Evolutionary conservation across 2,329 filamentous ascomycete species (phyloP).

Genomic region (Chalara sp.): DNA sequence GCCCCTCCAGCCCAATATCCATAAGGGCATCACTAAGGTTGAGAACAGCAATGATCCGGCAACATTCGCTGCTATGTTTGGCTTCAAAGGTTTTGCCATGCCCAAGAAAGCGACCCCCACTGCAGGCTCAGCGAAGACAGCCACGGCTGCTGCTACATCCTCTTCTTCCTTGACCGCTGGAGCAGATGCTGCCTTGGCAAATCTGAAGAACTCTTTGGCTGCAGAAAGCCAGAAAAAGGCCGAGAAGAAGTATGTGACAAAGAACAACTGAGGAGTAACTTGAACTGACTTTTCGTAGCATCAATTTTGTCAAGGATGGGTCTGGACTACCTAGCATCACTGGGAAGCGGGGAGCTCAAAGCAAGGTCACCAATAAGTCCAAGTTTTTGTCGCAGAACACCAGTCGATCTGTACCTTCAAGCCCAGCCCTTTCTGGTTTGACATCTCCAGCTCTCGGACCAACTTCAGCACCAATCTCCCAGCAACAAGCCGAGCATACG

Average conservation of each 20-base stretch:
- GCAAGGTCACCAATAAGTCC: constrained; percentile 17
- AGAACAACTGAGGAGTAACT: constrained; percentile 10
- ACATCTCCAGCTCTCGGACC: constrained; percentile 46
- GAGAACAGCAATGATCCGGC: background rate
- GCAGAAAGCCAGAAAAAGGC: constrained; percentile 38
- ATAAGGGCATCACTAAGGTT: background rate
- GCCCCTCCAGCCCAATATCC: background rate
- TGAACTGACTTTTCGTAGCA: constrained; percentile 30
- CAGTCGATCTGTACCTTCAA: constrained; percentile 40
- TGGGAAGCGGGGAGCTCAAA: constrained; percentile 10
- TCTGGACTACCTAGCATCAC: constrained; percentile 11
- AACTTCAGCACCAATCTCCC: constrained; percentile 42
- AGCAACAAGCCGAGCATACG: constrained; percentile 44
- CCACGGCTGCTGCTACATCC: constrained; percentile 21
- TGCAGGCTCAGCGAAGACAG: constrained; percentile 4
- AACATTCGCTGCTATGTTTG: constrained; percentile 1
- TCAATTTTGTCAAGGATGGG: constrained; percentile 31
- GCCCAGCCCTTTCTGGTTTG: constrained; percentile 48
- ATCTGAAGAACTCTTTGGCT: constrained; percentile 39
- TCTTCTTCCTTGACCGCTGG: constrained; percentile 32
- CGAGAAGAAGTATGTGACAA: constrained; percentile 34
- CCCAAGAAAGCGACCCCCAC: constrained; percentile 2
- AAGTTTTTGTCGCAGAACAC: constrained; percentile 20
- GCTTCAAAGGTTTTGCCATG: background rate
- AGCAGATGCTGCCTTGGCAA: constrained; percentile 43